A percentile compares a stretch with the other conserved stretches of the same genome.
Evolutionary conservation across 2,329 filamentous ascomycete species (phyloP).

Genomic region (Plenodomus tracheiphilus): DNA sequence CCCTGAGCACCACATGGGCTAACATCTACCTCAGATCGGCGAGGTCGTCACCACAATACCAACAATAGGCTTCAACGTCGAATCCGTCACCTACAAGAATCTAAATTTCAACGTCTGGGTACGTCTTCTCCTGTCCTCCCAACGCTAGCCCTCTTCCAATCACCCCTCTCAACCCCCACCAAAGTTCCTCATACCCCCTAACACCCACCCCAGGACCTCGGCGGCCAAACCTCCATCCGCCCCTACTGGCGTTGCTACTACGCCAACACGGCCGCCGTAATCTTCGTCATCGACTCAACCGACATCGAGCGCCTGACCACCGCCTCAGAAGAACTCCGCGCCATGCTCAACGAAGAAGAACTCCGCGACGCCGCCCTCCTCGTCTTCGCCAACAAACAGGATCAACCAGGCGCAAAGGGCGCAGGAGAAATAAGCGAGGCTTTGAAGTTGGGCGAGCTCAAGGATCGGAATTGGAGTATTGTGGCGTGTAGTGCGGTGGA

Average conservation of each 20-base stretch:
- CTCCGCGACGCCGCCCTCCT: slow-evolving; percentile 88
- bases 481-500: slow-evolving; percentile 97
- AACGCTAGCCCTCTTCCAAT: background rate
- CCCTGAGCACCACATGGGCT: too few relatives aligned
- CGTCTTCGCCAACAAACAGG: slow-evolving; percentile 99
- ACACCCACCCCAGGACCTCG: slow-evolving; percentile 68
- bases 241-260: slow-evolving; percentile 99
- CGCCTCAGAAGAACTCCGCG: slow-evolving; percentile 86
- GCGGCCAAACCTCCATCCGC: slow-evolving; percentile 96
- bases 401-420: slow-evolving; percentile 94
- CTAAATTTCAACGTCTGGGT: slow-evolving; percentile 99
- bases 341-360: slow-evolving; percentile 97
- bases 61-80: slow-evolving; percentile 98
- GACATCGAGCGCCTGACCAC: slow-evolving; percentile 95
- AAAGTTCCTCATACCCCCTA: background rate
- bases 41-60: slow-evolving; percentile 99
- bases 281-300: slow-evolving; percentile 97
- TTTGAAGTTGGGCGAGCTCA: slow-evolving; percentile 82
- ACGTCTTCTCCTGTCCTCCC: slow-evolving; percentile 42
- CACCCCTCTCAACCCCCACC: slow-evolving; percentile 1
- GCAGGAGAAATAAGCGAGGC: slow-evolving; percentile 97
- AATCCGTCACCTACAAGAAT: slow-evolving; percentile 97
- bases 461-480: slow-evolving; percentile 98
- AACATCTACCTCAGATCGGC: too few relatives aligned
- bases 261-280: slow-evolving; percentile 95